These are phyloP conservation scores for Mortierella sp. DNA, from an alignment of 371 early-diverging fungal species.

Conservation along the genomic window DNA sequence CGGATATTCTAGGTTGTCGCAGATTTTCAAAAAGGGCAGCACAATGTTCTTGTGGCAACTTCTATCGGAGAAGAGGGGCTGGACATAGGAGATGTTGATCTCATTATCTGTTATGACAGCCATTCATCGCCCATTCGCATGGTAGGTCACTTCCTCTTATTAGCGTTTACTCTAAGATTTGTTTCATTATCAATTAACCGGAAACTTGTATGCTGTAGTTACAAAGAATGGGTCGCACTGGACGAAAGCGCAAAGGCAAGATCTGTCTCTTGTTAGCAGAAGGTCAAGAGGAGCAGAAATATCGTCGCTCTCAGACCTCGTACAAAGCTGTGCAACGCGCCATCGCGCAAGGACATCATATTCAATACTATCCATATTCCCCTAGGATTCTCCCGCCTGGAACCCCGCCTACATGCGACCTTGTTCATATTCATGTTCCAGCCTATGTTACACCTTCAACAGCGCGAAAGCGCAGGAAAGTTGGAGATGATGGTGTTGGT, in stretches of 20 bases:
- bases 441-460: slow-evolving; percentile 14
- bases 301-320: slow-evolving; percentile 67
- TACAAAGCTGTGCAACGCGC: slow-evolving; percentile 72
- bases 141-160: slow-evolving; percentile 58
- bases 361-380: slow-evolving; percentile 60
- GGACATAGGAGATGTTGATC: slow-evolving; percentile 97
- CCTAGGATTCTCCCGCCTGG: slow-evolving; percentile 39
- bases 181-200: slow-evolving; percentile 56
- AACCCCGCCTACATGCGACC: slow-evolving; percentile 26
- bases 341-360: slow-evolving; percentile 61
- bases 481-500: background rate
- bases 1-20: slow-evolving; percentile 37
- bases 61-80: slow-evolving; percentile 97
- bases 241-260: slow-evolving; percentile 89
- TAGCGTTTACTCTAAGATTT: background rate
- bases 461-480: slow-evolving; percentile 15
- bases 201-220: slow-evolving; percentile 67
- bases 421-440: slow-evolving; percentile 39
- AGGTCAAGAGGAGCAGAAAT: slow-evolving; percentile 83
- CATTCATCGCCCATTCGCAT: slow-evolving; percentile 88
- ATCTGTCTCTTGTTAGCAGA: slow-evolving; percentile 87
- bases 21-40: slow-evolving; percentile 54
- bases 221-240: slow-evolving; percentile 96
- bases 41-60: slow-evolving; percentile 91
- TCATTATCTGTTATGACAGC: slow-evolving; percentile 93